Percentiles rank a stretch among this genome's conserved stretches.
phyloP scores from a whole-genome alignment of 2,329 filamentous ascomycete species.

The Aspergillus candidus region DNA sequence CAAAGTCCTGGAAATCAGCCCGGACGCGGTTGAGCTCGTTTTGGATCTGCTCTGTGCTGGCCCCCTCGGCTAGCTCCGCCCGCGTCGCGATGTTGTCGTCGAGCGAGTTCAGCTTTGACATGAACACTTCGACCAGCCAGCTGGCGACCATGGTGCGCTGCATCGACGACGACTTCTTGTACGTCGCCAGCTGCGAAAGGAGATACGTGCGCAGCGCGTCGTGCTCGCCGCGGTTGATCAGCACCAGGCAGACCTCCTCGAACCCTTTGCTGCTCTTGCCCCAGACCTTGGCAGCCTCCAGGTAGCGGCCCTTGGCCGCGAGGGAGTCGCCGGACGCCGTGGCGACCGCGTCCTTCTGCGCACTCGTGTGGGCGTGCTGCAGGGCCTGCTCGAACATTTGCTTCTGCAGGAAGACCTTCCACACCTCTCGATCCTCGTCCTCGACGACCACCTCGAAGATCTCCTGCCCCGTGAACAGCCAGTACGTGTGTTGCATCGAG shows the following conservation, averaged over 20 bases:
- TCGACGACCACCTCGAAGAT: constrained; percentile 90
- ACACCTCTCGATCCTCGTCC: constrained; percentile 87
- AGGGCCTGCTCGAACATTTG: constrained; percentile 86
- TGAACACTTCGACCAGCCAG: constrained; percentile 93
- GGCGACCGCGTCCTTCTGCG: constrained; percentile 85
- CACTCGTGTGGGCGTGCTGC: constrained; percentile 70
- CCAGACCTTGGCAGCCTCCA: constrained; percentile 83
- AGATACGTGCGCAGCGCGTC: constrained; percentile 90
- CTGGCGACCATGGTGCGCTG: constrained; percentile 91
- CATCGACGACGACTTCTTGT: constrained; percentile 82
- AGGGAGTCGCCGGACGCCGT: constrained; percentile 88
- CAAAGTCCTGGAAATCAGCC: constrained; percentile 82
- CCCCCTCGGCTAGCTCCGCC: constrained; percentile 68
- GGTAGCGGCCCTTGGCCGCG: constrained; percentile 70
- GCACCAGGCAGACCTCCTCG: constrained; percentile 84
- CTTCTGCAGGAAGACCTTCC: constrained; percentile 83
- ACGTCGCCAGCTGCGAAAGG: constrained; percentile 70
- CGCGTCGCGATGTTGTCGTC: constrained; percentile 91
- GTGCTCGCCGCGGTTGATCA: constrained; percentile 84
- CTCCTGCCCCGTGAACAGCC: constrained; percentile 85
- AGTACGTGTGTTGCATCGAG: constrained; percentile 91
- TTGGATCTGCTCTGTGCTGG: constrained; percentile 60
- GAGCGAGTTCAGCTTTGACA: constrained; percentile 90
- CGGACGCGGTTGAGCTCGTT: constrained; percentile 65
- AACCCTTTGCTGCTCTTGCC: constrained; percentile 96